A percentile compares a stretch with the other conserved stretches of the same genome.
Conservation (phyloP, 1,284 basidiomycete genomes). For the Austropuccinia psidii region DNA sequence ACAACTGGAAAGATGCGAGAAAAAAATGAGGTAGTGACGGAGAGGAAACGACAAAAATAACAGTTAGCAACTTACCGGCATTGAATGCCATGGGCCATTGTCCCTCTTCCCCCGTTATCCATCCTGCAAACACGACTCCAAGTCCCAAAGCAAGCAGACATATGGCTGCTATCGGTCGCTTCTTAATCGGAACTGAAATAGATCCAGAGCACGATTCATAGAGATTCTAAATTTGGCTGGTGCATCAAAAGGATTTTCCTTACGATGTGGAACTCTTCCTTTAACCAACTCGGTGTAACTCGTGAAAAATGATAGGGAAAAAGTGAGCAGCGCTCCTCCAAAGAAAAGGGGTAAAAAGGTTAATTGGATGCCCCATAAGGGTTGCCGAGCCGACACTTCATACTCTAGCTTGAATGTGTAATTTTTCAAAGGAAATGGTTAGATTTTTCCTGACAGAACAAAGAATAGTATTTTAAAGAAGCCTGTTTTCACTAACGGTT, state of each 20-base stretch:
- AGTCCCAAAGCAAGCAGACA: neutral
- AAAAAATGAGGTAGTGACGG: no score
- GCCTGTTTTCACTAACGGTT: constrained; percentile 15
- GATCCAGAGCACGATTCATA: neutral
- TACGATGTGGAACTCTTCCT: neutral
- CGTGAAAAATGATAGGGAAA: constrained; percentile 16
- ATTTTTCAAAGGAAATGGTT: neutral
- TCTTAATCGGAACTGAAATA: neutral
- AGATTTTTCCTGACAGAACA: neutral
- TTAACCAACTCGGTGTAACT: constrained; percentile 28
- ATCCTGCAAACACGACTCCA: constrained; percentile 22
- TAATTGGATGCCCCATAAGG: constrained; percentile 13
- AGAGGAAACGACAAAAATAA: neutral
- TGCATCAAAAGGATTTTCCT: no score
- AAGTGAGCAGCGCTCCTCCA: constrained; percentile 5
- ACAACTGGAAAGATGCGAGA: neutral
- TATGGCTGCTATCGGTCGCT: neutral
- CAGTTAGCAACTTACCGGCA: neutral
- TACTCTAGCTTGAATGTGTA: neutral
- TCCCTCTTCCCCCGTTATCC: constrained; percentile 30
- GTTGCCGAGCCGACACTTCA: constrained; percentile 12
- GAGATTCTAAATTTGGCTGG: no score
- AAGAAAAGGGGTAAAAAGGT: constrained; percentile 28
- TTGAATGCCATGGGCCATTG: constrained; percentile 26
- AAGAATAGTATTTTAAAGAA: neutral